These are phyloP conservation scores for Botrytis tulipae DNA, from an alignment of 2,329 filamentous ascomycete genomes.

Conservation along the genomic window DNA sequence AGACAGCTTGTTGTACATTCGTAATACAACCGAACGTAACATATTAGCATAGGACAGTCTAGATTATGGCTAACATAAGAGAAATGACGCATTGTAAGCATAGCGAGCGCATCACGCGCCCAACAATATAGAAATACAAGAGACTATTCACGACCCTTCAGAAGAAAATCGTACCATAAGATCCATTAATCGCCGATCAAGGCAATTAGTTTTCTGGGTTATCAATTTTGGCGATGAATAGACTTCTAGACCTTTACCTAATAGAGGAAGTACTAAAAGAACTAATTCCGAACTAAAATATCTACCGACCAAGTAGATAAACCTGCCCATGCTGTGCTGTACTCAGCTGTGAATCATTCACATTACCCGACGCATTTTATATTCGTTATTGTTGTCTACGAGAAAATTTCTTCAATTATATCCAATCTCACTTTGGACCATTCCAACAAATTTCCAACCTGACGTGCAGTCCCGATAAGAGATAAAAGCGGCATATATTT, in stretches of 20 bases:
- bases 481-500: constrained; percentile 17
- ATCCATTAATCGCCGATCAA: constrained; percentile 1
- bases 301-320: constrained; percentile 17
- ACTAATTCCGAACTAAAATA: constrained; percentile 17
- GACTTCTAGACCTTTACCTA: constrained; percentile 2
- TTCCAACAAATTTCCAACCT: constrained; percentile 3
- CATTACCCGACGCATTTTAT: constrained; percentile 10
- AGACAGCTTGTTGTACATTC: constrained; percentile 3
- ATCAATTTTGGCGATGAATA: neutral
- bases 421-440: constrained; percentile 10
- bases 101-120: constrained; percentile 8
- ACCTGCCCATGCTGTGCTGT: neutral
- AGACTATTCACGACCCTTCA: constrained; percentile 1
- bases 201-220: neutral
- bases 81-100: constrained; percentile 16
- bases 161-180: neutral
- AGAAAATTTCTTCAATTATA: constrained; percentile 7
- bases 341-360: constrained; percentile 12
- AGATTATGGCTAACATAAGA: neutral
- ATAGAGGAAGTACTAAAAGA: constrained; percentile 10
- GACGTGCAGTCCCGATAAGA: constrained; percentile 15
- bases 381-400: constrained; percentile 8
- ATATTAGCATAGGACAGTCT: neutral
- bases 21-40: constrained; percentile 2
- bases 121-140: constrained; percentile 2